Conservation (phyloP, 2,329 filamentous ascomycete species). For the Phialophora macrospora region DNA sequence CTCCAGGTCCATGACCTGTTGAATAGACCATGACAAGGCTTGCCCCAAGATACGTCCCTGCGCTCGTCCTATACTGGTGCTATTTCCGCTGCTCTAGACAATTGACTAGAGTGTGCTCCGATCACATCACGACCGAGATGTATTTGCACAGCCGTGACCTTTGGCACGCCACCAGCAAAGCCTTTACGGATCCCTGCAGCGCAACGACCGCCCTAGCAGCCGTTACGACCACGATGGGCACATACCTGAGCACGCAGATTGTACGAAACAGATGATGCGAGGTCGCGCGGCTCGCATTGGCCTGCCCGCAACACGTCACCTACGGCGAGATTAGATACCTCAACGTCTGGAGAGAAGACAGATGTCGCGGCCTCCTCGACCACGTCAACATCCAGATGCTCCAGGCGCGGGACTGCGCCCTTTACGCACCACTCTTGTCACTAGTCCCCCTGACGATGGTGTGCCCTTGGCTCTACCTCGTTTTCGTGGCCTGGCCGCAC, state of each 20-base stretch:
- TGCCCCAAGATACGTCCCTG: background rate
- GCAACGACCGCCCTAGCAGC: background rate
- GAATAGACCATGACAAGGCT: background rate
- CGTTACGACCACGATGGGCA: background rate
- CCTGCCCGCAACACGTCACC: background rate
- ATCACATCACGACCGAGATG: background rate
- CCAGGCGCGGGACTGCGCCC: background rate
- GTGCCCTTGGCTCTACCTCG: background rate
- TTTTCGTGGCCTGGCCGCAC: background rate
- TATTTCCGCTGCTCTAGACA: background rate
- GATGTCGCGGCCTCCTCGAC: background rate
- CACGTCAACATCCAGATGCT: slow-evolving; percentile 1
- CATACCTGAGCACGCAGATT: background rate
- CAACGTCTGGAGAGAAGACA: background rate
- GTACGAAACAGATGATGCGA: background rate
- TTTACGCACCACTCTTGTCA: slow-evolving; percentile 1
- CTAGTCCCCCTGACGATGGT: background rate
- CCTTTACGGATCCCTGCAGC: background rate
- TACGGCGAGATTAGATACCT: background rate
- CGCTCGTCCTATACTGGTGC: background rate
- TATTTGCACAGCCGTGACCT: background rate
- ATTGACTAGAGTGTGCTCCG: background rate
- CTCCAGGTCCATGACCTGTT: background rate
- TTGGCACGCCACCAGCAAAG: background rate
- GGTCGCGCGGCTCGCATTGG: background rate